Evolutionary conservation across 139 green algal genomes (phyloP).

Genomic region (Mesotaenium endlicherianum): DNA sequence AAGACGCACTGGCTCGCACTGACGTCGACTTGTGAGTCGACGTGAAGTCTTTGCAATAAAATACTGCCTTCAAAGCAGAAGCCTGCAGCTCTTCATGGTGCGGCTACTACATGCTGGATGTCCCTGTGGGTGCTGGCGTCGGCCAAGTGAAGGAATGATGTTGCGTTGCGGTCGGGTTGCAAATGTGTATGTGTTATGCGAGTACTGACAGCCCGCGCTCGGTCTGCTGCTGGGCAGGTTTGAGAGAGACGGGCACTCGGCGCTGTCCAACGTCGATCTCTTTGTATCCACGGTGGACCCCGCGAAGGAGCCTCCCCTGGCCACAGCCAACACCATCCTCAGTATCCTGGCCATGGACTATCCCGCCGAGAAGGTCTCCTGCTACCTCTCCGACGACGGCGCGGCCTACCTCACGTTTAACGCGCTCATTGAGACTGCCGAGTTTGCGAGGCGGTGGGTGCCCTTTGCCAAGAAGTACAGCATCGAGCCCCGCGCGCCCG

Average conservation of each 20-base stretch:
- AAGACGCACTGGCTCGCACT: no score
- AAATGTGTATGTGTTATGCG: no score
- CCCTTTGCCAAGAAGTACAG: conserved; percentile 35
- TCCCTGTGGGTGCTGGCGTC: no score
- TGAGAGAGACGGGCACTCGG: background rate
- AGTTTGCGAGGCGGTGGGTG: conserved; percentile 38
- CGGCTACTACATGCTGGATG: no score
- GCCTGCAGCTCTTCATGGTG: no score
- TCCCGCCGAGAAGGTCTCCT: conserved; percentile 28
- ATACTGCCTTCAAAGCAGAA: no score
- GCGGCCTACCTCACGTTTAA: conserved; percentile 37
- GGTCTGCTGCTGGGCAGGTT: no score
- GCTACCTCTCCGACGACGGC: conserved; percentile 30
- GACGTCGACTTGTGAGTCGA: no score
- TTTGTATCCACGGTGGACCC: conserved; percentile 39
- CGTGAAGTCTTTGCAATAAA: no score
- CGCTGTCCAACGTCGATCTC: conserved; percentile 26
- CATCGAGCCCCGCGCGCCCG: conserved; percentile 36
- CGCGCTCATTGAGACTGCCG: conserved; percentile 19
- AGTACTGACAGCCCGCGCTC: no score
- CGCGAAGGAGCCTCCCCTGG: conserved; percentile 38
- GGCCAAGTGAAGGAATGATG: no score
- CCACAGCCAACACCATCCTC: conserved; percentile 31
- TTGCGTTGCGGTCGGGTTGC: no score
- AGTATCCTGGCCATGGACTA: conserved; percentile 33